These are phyloP conservation scores for Pisolithus orientalis DNA, from an alignment of 768 basidiomycete species.

Conservation along the genomic window DNA sequence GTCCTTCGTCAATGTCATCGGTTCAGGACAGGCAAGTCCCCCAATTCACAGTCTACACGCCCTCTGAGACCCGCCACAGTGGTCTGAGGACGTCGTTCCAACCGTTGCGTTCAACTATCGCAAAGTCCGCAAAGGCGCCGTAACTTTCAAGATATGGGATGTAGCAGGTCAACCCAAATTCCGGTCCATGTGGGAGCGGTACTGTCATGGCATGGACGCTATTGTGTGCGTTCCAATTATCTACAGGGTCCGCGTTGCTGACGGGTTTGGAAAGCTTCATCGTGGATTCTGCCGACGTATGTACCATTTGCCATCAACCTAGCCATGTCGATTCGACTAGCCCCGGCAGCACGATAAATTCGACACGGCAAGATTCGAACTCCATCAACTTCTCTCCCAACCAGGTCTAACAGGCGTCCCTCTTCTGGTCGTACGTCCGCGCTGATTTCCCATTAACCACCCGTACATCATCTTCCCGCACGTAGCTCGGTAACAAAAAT, in stretches of 20 bases:
- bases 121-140: conserved; percentile 83
- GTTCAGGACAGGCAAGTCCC: conserved; percentile 66
- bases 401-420: conserved; percentile 65
- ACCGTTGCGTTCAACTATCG: conserved; percentile 92
- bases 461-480: background rate
- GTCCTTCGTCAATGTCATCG: conserved; percentile 88
- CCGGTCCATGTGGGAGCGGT: conserved; percentile 93
- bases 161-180: conserved; percentile 94
- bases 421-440: conserved; percentile 64
- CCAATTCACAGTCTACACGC: background rate
- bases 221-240: conserved; percentile 57
- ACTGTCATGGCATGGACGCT: conserved; percentile 89
- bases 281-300: conserved; percentile 64
- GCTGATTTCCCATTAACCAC: background rate
- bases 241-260: background rate
- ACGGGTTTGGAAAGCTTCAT: conserved; percentile 56
- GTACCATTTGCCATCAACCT: background rate
- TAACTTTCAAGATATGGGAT: conserved; percentile 93
- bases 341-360: conserved; percentile 64
- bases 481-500: conserved; percentile 88
- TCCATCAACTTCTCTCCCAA: conserved; percentile 72
- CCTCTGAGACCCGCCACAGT: conserved; percentile 37
- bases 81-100: conserved; percentile 95
- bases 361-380: conserved; percentile 75
- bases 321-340: conserved; percentile 1